These are phyloP conservation scores for Aspergillus ustus DNA, from an alignment of 2,329 filamentous ascomycete species.

Conservation along the genomic window DNA sequence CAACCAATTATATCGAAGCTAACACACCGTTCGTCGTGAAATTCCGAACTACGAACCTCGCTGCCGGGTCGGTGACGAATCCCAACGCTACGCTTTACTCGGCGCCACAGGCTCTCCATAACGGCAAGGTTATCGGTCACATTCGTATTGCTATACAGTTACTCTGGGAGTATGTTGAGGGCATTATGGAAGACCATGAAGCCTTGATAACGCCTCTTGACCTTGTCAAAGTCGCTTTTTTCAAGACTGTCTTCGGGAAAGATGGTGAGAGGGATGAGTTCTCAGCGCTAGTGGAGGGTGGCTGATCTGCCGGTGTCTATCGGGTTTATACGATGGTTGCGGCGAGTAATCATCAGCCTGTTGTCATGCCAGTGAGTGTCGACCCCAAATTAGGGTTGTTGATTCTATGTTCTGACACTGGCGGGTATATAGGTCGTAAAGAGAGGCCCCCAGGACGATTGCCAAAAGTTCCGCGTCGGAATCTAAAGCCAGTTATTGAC, in stretches of 20 bases:
- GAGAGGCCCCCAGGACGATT: constrained; percentile 12
- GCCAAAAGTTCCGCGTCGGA: constrained; percentile 8
- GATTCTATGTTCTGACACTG: not conserved
- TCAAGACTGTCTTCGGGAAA: constrained; percentile 1
- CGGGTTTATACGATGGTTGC: constrained; percentile 15
- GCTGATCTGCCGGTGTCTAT: constrained; percentile 4
- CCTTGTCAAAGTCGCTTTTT: constrained; percentile 5
- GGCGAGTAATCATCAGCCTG: constrained; percentile 15
- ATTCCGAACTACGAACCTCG: constrained; percentile 4
- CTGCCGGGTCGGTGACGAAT: constrained; percentile 9
- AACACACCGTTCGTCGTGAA: not conserved
- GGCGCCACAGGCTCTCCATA: constrained; percentile 7
- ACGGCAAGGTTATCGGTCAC: constrained; percentile 14
- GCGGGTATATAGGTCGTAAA: not conserved
- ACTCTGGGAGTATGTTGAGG: not conserved
- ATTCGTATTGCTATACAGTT: constrained; percentile 9
- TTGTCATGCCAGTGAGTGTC: constrained; percentile 14
- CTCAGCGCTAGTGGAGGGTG: not conserved
- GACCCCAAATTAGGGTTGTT: not conserved
- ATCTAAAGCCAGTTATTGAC: not conserved
- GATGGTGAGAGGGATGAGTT: not conserved
- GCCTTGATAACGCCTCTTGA: not conserved
- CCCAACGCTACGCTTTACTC: constrained; percentile 9
- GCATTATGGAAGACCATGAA: not conserved
- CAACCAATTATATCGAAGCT: not conserved